Percentiles rank a stretch among this genome's conserved stretches.
These are phyloP conservation scores for Knoxia roxburghii DNA, from an alignment of 257 asterid genomes.

Conservation along the genomic window DNA sequence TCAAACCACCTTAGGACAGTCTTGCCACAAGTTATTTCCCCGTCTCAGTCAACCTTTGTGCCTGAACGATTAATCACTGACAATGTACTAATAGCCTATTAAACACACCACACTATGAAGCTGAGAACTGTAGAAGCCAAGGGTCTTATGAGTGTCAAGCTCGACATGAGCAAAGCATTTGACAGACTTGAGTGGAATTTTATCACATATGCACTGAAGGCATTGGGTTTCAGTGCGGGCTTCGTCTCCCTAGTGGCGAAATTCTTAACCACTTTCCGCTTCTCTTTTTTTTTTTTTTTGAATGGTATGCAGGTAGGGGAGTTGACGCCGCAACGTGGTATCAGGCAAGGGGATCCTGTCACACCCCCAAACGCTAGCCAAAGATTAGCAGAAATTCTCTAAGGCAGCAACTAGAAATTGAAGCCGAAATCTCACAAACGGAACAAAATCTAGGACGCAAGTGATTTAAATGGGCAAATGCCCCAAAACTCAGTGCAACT, in stretches of 20 bases:
- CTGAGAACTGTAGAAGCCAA: not conserved
- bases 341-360: too few species aligned
- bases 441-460: too few species aligned
- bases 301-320: too few species aligned
- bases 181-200: not conserved
- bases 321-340: too few species aligned
- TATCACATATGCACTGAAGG: not conserved
- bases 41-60: not conserved
- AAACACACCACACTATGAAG: not conserved
- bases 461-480: too few species aligned
- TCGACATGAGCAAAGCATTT: not conserved
- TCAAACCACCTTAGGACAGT: not conserved
- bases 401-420: too few species aligned
- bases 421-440: too few species aligned
- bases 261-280: too few species aligned
- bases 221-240: not conserved
- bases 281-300: too few species aligned
- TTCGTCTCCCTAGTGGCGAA: not conserved
- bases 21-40: not conserved
- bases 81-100: not conserved
- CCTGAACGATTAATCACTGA: not conserved
- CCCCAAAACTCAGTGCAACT: too few species aligned
- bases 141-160: not conserved
- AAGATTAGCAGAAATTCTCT: too few species aligned
- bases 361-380: too few species aligned